Conservation (phyloP, 352 stramenopile species). For the Phytophthora fragariae region DNA sequence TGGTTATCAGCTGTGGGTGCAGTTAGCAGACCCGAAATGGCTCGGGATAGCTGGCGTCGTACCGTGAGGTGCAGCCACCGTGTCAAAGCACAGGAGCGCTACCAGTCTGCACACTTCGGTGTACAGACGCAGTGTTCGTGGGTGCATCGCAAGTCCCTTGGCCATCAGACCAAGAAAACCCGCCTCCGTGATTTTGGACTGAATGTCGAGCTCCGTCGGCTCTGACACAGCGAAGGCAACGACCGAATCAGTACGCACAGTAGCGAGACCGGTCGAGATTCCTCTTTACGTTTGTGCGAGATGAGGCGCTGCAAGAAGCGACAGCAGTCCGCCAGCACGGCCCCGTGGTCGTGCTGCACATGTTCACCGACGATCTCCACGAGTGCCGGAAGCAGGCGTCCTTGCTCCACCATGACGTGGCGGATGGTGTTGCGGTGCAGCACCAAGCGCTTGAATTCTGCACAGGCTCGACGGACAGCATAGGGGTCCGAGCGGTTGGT, state of each 20-base stretch:
- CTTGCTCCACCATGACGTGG: conserved; percentile 45
- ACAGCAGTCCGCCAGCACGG: conserved; percentile 52
- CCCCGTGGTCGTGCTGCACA: conserved; percentile 37
- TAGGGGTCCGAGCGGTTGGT: conserved; percentile 46
- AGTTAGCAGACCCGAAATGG: background rate
- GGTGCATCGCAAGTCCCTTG: conserved; percentile 40
- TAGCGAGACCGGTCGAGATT: background rate
- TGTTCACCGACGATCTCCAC: conserved; percentile 37
- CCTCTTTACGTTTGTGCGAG: conserved; percentile 51
- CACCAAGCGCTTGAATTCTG: conserved; percentile 61
- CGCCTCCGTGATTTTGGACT: conserved; percentile 59
- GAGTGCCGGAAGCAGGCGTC: conserved; percentile 42
- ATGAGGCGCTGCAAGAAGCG: conserved; percentile 59
- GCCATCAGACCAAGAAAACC: conserved; percentile 46
- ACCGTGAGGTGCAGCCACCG: conserved; percentile 54
- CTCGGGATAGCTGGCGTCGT: background rate
- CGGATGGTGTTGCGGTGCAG: conserved; percentile 40
- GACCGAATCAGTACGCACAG: conserved; percentile 10
- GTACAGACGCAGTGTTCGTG: conserved; percentile 36
- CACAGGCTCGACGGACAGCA: conserved; percentile 57
- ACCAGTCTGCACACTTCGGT: conserved; percentile 49
- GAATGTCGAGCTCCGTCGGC: conserved; percentile 61
- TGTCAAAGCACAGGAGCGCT: conserved; percentile 63
- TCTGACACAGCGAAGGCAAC: conserved; percentile 25
- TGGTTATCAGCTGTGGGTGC: conserved; percentile 59